Evolutionary conservation across 2,329 filamentous ascomycete genomes (phyloP).

Genomic region (Diplodia corticola): DNA sequence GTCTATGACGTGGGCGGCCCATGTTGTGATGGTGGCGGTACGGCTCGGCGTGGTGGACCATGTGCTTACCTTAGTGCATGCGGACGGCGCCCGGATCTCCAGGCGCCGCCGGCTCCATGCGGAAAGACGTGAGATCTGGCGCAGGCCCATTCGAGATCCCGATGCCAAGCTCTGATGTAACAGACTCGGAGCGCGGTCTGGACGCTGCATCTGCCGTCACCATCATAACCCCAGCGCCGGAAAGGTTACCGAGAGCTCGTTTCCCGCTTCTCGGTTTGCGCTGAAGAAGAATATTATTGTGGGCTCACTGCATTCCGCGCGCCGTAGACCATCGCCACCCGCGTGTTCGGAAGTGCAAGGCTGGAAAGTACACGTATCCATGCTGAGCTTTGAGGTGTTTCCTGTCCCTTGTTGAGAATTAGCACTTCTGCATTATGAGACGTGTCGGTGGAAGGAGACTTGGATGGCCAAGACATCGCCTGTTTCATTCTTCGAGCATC

Average conservation of each 20-base stretch:
- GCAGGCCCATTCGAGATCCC: neutral
- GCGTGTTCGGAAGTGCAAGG: neutral
- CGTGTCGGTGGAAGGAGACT: too few species aligned
- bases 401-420: too few species aligned
- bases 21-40: neutral
- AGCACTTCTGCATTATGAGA: too few species aligned
- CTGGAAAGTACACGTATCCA: too few species aligned
- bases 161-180: slow-evolving; percentile 5
- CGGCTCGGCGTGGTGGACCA: neutral
- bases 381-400: too few species aligned
- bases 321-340: too few species aligned
- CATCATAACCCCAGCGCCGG: neutral
- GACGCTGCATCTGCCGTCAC: neutral
- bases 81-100: neutral
- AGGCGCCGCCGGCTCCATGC: neutral
- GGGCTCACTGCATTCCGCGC: neutral
- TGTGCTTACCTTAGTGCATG: neutral
- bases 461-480: too few species aligned
- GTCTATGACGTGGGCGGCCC: slow-evolving; percentile 19
- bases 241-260: neutral
- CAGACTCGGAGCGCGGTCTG: neutral
- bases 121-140: neutral
- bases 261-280: neutral
- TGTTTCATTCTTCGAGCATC: too few species aligned
- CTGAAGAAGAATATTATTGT: neutral